phyloP scores from a whole-genome alignment of 2,329 filamentous ascomycete genomes.

The Furcasterigmium furcatum region DNA sequence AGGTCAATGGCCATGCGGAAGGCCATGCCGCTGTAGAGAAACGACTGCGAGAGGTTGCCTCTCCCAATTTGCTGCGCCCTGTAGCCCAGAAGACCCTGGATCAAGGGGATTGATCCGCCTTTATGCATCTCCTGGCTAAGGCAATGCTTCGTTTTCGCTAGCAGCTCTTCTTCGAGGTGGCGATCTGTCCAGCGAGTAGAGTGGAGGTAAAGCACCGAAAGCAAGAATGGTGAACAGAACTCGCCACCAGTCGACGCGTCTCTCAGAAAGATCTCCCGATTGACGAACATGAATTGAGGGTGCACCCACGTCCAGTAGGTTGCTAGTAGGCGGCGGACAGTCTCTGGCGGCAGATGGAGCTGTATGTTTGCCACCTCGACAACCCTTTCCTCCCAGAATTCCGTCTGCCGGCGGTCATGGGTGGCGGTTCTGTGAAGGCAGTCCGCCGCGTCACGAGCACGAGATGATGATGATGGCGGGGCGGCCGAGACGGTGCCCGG shows the following conservation, averaged over 20 bases:
- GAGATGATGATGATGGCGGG: no score
- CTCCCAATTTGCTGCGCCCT: no score
- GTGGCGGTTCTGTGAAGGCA: no score
- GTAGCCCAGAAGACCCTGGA: no score
- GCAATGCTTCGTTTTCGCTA: not conserved
- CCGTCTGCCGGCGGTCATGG: not conserved
- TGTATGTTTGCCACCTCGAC: no score
- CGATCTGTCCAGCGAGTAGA: slow-evolving; percentile 1
- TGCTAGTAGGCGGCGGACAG: not conserved
- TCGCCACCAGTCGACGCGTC: not conserved
- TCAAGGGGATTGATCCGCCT: not conserved
- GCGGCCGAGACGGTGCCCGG: not conserved
- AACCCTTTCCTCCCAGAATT: not conserved
- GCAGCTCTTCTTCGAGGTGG: not conserved
- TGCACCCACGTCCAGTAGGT: slow-evolving; percentile 2
- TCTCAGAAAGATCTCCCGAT: not conserved
- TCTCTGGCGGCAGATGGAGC: not conserved
- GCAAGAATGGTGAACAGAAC: not conserved
- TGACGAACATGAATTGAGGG: not conserved
- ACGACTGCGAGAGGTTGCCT: slow-evolving; percentile 18
- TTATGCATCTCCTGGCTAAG: slow-evolving; percentile 1
- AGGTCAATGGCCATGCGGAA: slow-evolving; percentile 23
- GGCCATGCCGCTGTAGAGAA: slow-evolving; percentile 25
- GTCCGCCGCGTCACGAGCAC: no score
- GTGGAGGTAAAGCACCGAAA: not conserved